Base-by-base conservation (phyloP, 176 grass and related monocot genomes). In the Dendrocalamus sinicus region DNA sequence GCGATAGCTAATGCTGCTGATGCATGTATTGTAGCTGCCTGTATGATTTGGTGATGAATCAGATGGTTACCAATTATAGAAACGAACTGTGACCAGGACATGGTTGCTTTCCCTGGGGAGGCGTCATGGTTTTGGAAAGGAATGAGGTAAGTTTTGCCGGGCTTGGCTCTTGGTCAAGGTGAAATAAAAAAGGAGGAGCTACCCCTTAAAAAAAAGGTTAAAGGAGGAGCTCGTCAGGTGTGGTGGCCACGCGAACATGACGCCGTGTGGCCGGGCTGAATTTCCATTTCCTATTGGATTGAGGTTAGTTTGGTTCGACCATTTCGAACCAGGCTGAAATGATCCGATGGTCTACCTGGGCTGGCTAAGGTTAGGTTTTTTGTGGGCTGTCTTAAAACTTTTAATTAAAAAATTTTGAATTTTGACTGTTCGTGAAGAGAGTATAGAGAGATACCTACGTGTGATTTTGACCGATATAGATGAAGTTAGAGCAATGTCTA, bases 31-130 rank as follows among this genome's bases (percentile, higher is more conserved):
- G 57, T 23, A 64, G 61, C 12, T 28, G 43, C 22, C 2, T 8
- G 52, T 22, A 15, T 78, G 24, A 68, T 45, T n/a, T 30, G 37
- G 61, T 32, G 68, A 45, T 22, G 67, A 9, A 44, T 44, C 8
- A n/a, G 39, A 43, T 44, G 39, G 39, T 81, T 65, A 12, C 69
- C 71, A 35, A 72, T 67, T 87, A 12, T 47, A 60, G 76, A 40
- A 28, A n/a, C 16, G 24, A 54, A 6, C 10, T 6, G 57, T 63
- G 57, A 22, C 7, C 7, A 16, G 7, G 73, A 7, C 32, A 26
- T 19, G 35, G 62, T 15, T 58, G 73, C 48, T 45, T 30, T 77
- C 63, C 10, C 22, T 43, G 85, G 43, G 76, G 30, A 13, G 30
- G 23, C 14, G 16, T 40, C 77, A 10, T 47, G 57, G 32, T 6